A percentile compares a stretch with the other conserved stretches of the same genome.
phyloP scores from a whole-genome alignment of 768 basidiomycete genomes.

The Saitozyma sp. region DNA sequence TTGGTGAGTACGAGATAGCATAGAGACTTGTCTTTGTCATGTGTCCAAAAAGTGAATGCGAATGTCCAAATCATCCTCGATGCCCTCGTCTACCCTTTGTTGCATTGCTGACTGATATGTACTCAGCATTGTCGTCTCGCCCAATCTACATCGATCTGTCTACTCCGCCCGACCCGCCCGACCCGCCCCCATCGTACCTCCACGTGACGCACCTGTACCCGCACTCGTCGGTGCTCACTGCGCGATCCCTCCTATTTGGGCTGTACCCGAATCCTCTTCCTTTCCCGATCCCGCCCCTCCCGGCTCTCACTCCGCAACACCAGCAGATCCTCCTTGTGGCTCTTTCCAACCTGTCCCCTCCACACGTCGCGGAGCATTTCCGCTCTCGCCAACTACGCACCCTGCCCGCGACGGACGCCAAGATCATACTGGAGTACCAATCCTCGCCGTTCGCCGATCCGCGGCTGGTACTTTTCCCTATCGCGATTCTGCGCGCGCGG shows the following conservation, averaged over 20 bases:
- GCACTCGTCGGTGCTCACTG: constrained; percentile 25
- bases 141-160: too few relatives aligned
- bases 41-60: too few relatives aligned
- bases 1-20: too few relatives aligned
- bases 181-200: too few relatives aligned
- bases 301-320: constrained; percentile 13
- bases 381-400: constrained; percentile 9
- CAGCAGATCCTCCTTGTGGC: constrained; percentile 25
- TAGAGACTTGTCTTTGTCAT: too few relatives aligned
- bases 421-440: constrained; percentile 22
- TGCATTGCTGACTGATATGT: too few relatives aligned
- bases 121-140: too few relatives aligned
- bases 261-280: constrained; percentile 15
- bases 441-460: constrained; percentile 11
- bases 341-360: constrained; percentile 21
- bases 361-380: constrained; percentile 9
- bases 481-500: constrained; percentile 24
- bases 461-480: constrained; percentile 27
- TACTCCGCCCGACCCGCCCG: too few relatives aligned
- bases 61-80: too few relatives aligned
- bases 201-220: background rate
- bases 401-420: constrained; percentile 17
- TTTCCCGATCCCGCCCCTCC: constrained; percentile 14
- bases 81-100: too few relatives aligned
- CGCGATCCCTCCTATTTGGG: constrained; percentile 17